phyloP scores from a whole-genome alignment of 2,329 filamentous ascomycete genomes.

The Polytolypa hystricis region DNA sequence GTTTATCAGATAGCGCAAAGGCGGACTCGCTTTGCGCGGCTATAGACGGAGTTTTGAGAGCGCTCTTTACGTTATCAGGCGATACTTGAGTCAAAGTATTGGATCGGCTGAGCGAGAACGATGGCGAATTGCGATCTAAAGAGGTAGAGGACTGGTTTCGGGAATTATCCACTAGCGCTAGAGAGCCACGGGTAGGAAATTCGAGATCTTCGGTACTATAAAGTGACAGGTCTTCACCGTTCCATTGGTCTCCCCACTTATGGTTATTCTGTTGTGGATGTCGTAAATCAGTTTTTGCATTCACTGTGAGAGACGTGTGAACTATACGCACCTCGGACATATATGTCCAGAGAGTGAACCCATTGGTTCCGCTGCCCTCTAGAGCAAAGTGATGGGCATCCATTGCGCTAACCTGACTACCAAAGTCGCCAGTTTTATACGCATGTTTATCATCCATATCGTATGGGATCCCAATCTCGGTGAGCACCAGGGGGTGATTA shows the following conservation, averaged over 20 bases:
- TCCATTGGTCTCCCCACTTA: conserved; percentile 86
- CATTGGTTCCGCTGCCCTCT: conserved; percentile 72
- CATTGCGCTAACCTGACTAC: conserved; percentile 81
- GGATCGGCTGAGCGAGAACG: conserved; percentile 43
- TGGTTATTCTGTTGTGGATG: conserved; percentile 58
- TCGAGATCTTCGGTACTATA: conserved; percentile 71
- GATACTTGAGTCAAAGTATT: conserved; percentile 46
- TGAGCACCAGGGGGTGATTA: conserved; percentile 77
- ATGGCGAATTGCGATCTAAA: conserved; percentile 35
- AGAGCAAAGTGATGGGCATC: conserved; percentile 93
- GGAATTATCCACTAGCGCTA: conserved; percentile 19
- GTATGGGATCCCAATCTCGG: conserved; percentile 94
- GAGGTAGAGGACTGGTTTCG: conserved; percentile 28
- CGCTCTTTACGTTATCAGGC: conserved; percentile 63
- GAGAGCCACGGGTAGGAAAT: conserved; percentile 28
- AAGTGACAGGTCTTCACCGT: conserved; percentile 92
- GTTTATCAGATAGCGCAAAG: conserved; percentile 48
- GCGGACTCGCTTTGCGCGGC: conserved; percentile 45
- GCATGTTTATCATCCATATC: conserved; percentile 97
- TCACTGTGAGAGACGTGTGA: background rate
- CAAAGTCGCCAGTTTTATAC: conserved; percentile 91
- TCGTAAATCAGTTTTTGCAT: background rate
- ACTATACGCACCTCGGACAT: conserved; percentile 49
- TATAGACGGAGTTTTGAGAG: conserved; percentile 47
- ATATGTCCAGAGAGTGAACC: conserved; percentile 86